Conservation (phyloP, 148 eudicot genomes). For the Rhododendron ferrugineum region DNA sequence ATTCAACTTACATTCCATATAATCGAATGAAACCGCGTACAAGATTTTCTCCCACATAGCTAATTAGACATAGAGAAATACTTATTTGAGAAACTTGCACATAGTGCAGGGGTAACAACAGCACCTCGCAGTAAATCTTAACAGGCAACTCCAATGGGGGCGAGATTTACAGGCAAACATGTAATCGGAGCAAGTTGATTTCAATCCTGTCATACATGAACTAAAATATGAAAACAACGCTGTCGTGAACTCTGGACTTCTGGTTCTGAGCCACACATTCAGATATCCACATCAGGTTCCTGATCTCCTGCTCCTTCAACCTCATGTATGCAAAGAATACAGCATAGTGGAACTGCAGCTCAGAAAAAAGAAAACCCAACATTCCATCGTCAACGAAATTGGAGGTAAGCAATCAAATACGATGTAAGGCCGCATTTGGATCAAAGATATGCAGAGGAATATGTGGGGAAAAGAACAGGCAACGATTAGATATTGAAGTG, state of each 20-base stretch:
- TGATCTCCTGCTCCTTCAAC: conserved; percentile 94
- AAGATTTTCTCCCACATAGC: background rate
- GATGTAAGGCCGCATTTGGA: background rate
- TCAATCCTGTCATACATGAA: background rate
- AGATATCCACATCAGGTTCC: conserved; percentile 99
- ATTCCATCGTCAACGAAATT: background rate
- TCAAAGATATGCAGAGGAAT: background rate
- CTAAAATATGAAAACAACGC: conserved; percentile 93
- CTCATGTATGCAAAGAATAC: conserved; percentile 95
- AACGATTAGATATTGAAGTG: background rate
- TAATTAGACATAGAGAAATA: background rate
- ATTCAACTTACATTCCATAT: background rate
- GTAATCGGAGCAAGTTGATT: background rate
- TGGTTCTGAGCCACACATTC: conserved; percentile 99
- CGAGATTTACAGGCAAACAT: conserved; percentile 17
- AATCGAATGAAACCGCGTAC: background rate
- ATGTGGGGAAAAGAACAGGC: background rate
- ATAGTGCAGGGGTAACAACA: background rate
- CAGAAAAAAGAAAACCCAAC: conserved; percentile 10
- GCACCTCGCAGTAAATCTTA: background rate
- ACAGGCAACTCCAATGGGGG: background rate
- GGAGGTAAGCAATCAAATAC: background rate
- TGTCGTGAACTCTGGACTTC: conserved; percentile 94
- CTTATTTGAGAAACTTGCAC: conserved; percentile 6
- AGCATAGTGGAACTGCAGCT: conserved; percentile 85